phyloP scores from a whole-genome alignment of 2,329 filamentous ascomycete genomes.

The Pestalotiopsis sp. region DNA sequence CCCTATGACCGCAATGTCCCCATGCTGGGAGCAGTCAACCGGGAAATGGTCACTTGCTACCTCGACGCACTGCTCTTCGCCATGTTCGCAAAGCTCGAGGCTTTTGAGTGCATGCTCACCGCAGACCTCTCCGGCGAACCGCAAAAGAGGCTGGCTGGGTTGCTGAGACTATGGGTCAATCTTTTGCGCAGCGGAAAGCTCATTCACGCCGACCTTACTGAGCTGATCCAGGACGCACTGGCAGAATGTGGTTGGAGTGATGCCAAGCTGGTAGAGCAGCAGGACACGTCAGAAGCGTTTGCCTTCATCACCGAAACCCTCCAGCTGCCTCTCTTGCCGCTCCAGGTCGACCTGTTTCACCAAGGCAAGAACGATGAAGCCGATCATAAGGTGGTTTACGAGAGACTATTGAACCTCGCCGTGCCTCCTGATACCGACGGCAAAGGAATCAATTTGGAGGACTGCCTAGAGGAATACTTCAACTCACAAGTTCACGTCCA shows the following conservation, averaged over 20 bases:
- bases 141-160: constrained; percentile 72
- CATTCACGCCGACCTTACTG: constrained; percentile 83
- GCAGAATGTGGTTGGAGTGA: constrained; percentile 89
- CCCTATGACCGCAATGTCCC: constrained; percentile 72
- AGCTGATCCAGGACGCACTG: constrained; percentile 79
- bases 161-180: constrained; percentile 91
- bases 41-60: constrained; percentile 89
- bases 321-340: constrained; percentile 81
- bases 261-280: constrained; percentile 76
- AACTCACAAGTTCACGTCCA: constrained; percentile 91
- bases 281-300: constrained; percentile 95
- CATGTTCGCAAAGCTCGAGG: constrained; percentile 90
- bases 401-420: constrained; percentile 86
- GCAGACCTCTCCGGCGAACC: constrained; percentile 66
- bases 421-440: constrained; percentile 78
- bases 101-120: constrained; percentile 91
- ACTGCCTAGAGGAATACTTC: constrained; percentile 93
- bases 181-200: constrained; percentile 83
- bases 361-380: constrained; percentile 83
- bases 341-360: constrained; percentile 95
- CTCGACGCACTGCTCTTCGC: constrained; percentile 89
- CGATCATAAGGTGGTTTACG: constrained; percentile 94
- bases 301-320: constrained; percentile 91
- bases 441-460: constrained; percentile 77
- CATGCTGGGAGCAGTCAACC: constrained; percentile 85